Percentiles rank a stretch among this genome's conserved stretches.
Conservation (phyloP, 192 early-diverging fungal genomes). For the Geranomyces variabilis region DNA sequence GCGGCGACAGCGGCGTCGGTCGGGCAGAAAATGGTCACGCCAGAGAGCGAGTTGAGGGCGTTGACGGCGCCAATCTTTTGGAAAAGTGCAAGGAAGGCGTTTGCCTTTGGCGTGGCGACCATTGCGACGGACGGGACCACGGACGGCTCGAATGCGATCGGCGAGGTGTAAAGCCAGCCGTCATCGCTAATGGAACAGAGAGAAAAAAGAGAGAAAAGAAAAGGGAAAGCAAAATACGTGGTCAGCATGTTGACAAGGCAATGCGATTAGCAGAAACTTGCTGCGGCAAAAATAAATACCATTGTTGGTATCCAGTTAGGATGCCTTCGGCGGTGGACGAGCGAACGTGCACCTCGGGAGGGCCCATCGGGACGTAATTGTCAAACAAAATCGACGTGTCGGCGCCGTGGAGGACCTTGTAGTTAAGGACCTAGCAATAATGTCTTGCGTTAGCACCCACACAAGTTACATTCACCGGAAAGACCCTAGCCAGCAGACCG, state of each 20-base stretch:
- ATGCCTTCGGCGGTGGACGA: conserved; percentile 19
- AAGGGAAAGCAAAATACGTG: no score
- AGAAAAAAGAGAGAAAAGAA: no score
- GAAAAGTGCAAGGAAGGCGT: conserved; percentile 12
- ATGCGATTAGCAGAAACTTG: no score
- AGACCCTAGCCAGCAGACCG: no score
- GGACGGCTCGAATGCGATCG: conserved; percentile 19
- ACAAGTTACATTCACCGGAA: no score
- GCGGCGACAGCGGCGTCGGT: conserved; percentile 39
- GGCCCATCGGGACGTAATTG: conserved; percentile 22
- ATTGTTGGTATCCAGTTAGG: not conserved
- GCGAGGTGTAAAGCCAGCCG: conserved; percentile 27
- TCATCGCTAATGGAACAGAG: conserved; percentile 20
- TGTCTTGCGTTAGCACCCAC: no score
- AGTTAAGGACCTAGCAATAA: no score
- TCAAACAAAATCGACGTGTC: conserved; percentile 28
- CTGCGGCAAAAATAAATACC: no score
- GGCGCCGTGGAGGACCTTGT: conserved; percentile 19
- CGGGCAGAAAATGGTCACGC: conserved; percentile 43
- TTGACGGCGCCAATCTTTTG: conserved; percentile 10
- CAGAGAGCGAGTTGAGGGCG: conserved; percentile 24
- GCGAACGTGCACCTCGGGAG: conserved; percentile 25
- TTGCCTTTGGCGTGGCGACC: not conserved
- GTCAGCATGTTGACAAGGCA: no score
- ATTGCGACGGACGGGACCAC: conserved; percentile 16